Base-by-base conservation (phyloP, 2,329 filamentous ascomycete species). In the Talaromyces piceae region DNA sequence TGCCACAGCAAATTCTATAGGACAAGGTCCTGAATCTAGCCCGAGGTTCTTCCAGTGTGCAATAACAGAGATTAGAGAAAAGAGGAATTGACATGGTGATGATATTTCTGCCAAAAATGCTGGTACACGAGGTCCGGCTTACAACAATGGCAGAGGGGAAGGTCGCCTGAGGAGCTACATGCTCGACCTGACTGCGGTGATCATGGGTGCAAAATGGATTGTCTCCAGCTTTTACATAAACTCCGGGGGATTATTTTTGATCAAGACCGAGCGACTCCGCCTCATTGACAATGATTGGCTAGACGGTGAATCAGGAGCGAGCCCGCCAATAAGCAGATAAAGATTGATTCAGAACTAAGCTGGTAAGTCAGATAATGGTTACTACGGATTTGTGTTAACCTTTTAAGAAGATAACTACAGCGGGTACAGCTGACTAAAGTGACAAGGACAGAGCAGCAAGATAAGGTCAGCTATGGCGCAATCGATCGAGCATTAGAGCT, bases 41-140 rank as follows among this genome's bases (percentile, higher is more conserved):
- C 5, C n/a, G 8, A 59, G 47, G 6, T 56, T 44, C 20, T 53
- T 9, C 54, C 55, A 59, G 16, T 46, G 52, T 26, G 56, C 52
- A 13, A 56, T 46, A 16, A 54, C 41, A 18, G 39, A 45, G n/a
- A 58, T 53, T 30, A 57, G 26, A n/a, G 54, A 31, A 47, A 47
- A 37, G 30, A 51, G 30, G 46, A 49, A 16, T 30, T 22, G 44
- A 31, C 28, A 47, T 47, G n/a, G 44, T 47, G n/a, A 9, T 11
- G 5, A 30, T 33, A 33, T 8, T 31, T 33, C n/a, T n/a, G 22
- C 27, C 9, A 13, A 12, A 33, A 47, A 47, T 33, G 28, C 28
- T 47, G 26, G 22, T 9, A 33, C 44, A n/a, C n/a, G 16, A 47
- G 22, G n/a, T 30, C 2, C 18, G 27, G 20, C 27, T 11, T 31